Evolutionary conservation across 2,329 filamentous ascomycete species (phyloP).

Genomic region (Fusarium goolgardi): DNA sequence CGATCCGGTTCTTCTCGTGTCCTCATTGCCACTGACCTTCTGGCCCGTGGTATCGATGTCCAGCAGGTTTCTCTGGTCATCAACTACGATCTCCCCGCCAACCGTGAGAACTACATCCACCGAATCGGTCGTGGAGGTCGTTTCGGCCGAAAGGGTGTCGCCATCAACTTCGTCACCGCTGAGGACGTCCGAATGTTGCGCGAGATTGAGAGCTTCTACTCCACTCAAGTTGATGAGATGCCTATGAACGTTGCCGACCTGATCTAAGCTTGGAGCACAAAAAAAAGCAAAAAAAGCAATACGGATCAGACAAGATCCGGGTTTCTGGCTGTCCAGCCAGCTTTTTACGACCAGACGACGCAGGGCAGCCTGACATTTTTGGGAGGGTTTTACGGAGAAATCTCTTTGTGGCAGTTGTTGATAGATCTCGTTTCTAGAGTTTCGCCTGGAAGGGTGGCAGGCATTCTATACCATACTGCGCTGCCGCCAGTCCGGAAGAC

Average conservation of each 20-base stretch:
- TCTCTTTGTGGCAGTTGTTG: constrained; percentile 54
- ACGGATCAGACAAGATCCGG: constrained; percentile 43
- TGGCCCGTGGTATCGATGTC: constrained; percentile 99
- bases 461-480: constrained; percentile 8
- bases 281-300: constrained; percentile 39
- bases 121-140: constrained; percentile 99
- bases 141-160: constrained; percentile 99
- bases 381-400: constrained; percentile 49
- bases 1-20: constrained; percentile 98
- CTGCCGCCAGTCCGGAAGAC: constrained; percentile 48
- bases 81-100: constrained; percentile 99
- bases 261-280: constrained; percentile 64
- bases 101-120: constrained; percentile 99
- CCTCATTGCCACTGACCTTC: constrained; percentile 95
- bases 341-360: constrained; percentile 35
- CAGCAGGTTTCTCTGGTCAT: constrained; percentile 99
- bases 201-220: constrained; percentile 99
- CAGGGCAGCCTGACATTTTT: constrained; percentile 49
- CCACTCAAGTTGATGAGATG: constrained; percentile 99
- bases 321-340: constrained; percentile 41
- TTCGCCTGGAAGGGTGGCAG: constrained; percentile 44
- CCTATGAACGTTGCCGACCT: constrained; percentile 90
- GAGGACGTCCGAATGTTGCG: constrained; percentile 99
- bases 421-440: constrained; percentile 58
- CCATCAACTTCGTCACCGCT: constrained; percentile 99